Conservation (phyloP, 164 flowering plant genomes). For the Echeveria elegans region DNA sequence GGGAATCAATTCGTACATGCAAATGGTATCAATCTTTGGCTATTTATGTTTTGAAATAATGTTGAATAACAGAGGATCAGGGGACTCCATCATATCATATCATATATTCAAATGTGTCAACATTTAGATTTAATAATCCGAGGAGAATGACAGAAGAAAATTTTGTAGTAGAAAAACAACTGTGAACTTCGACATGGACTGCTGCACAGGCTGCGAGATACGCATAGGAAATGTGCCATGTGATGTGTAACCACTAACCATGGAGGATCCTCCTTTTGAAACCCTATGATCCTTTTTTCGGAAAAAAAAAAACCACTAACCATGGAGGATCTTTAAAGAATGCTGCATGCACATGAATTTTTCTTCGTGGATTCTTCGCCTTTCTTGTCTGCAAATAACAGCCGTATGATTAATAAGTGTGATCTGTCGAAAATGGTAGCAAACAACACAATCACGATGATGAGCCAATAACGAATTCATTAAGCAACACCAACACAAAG, state of each 20-base stretch:
- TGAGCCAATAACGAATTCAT: too few relatives aligned
- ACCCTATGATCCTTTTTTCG: not conserved
- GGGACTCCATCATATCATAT: not conserved
- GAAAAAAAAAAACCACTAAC: not conserved
- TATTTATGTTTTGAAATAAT: not conserved
- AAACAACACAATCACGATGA: not conserved
- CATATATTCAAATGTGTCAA: not conserved
- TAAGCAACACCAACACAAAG: too few relatives aligned
- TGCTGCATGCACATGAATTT: slow-evolving; percentile 11
- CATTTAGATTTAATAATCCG: not conserved
- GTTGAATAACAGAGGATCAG: not conserved
- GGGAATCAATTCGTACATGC: too few relatives aligned
- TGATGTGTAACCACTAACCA: too few relatives aligned
- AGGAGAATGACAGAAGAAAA: not conserved
- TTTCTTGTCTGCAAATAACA: slow-evolving; percentile 10
- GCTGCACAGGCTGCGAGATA: too few relatives aligned
- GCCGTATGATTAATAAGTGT: too few relatives aligned
- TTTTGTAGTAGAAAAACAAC: not conserved
- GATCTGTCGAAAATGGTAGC: not conserved
- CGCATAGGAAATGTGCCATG: not conserved
- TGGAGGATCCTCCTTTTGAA: too few relatives aligned
- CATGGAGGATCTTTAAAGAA: slow-evolving; percentile 9
- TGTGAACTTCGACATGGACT: too few relatives aligned
- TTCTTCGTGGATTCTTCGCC: slow-evolving; percentile 9
- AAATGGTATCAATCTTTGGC: not conserved